Evolutionary conservation across 108 stramenopile species (phyloP).

Genomic region (Cyclotella atomus): DNA sequence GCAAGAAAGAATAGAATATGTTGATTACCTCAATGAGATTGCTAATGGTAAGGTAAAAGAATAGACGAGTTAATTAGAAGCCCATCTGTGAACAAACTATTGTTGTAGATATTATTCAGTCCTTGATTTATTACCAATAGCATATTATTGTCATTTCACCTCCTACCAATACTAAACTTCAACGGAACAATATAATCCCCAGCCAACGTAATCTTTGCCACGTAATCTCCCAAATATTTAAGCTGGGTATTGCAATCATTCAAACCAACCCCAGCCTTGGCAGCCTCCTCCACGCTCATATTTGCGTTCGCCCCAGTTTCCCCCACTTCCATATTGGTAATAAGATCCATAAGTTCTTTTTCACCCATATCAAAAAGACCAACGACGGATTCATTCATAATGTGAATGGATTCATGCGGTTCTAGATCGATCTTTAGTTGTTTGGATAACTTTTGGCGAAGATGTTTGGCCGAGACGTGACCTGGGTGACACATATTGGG

Average conservation of each 20-base stretch:
- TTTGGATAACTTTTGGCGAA: slow-evolving; percentile 78
- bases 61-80: no score
- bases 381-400: slow-evolving; percentile 49
- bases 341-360: slow-evolving; percentile 55
- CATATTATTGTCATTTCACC: slow-evolving; percentile 25
- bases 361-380: slow-evolving; percentile 53
- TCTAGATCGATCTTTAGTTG: slow-evolving; percentile 89
- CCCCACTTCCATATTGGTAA: slow-evolving; percentile 49
- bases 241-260: slow-evolving; percentile 57
- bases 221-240: slow-evolving; percentile 70
- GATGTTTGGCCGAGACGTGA: slow-evolving; percentile 59
- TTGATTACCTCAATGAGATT: slow-evolving; percentile 25
- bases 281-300: slow-evolving; percentile 8
- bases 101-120: no score
- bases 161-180: slow-evolving; percentile 54
- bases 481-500: slow-evolving; percentile 72
- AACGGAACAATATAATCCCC: slow-evolving; percentile 77
- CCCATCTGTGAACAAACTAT: background rate
- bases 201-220: slow-evolving; percentile 72
- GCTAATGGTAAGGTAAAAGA: slow-evolving; percentile 23
- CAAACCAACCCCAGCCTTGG: background rate
- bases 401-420: slow-evolving; percentile 70
- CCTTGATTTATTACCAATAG: background rate
- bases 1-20: slow-evolving; percentile 18
- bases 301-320: background rate